A percentile compares a stretch with the other conserved stretches of the same genome.
Conservation (phyloP, 176 grass and related monocot genomes). For the Melocanna baccifera region DNA sequence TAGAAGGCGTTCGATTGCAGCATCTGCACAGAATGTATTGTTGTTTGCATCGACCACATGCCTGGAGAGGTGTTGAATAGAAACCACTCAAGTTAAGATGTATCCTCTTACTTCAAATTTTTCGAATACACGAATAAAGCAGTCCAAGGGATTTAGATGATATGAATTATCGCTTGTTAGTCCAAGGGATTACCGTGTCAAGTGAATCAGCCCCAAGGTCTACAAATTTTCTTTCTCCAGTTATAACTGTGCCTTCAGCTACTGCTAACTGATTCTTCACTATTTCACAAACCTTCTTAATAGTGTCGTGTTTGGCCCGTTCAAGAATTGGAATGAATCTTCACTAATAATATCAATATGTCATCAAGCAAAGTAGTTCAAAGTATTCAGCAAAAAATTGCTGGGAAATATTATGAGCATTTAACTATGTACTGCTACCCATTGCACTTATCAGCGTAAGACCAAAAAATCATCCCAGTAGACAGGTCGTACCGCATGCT, state of each 20-base stretch:
- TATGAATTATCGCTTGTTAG: neutral
- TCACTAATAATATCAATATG: neutral
- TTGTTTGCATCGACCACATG: neutral
- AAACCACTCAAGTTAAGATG: neutral
- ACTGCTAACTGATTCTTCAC: slow-evolving; percentile 55
- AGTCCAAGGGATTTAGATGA: neutral
- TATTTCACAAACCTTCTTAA: slow-evolving; percentile 45
- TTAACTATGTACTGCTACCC: neutral
- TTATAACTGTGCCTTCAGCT: neutral
- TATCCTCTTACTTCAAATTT: neutral
- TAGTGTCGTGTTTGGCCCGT: slow-evolving; percentile 46
- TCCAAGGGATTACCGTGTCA: slow-evolving; percentile 52
- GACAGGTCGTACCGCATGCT: neutral
- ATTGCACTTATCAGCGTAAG: too few relatives aligned
- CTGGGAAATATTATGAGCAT: neutral
- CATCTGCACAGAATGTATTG: neutral
- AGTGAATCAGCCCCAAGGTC: slow-evolving; percentile 68
- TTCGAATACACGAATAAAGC: neutral
- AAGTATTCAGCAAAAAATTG: neutral
- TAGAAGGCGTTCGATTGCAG: neutral
- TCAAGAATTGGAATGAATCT: neutral
- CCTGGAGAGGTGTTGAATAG: neutral
- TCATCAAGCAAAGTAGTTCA: neutral
- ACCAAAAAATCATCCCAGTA: neutral
- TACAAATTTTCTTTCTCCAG: slow-evolving; percentile 51